Evolutionary conservation across 805 yeast genomes (phyloP).

Genomic region (Candida tammaniensis): DNA sequence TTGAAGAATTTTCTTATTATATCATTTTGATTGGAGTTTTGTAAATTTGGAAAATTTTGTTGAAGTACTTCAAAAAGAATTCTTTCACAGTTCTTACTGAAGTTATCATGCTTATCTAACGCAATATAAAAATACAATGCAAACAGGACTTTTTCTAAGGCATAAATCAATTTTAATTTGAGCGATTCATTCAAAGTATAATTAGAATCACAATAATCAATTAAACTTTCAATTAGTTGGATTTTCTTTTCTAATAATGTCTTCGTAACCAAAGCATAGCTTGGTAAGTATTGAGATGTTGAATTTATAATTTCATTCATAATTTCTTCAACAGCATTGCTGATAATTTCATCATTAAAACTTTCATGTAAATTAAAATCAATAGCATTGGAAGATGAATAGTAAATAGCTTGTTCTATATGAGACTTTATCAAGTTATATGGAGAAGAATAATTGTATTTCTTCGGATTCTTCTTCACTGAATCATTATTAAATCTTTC

Average conservation of each 20-base stretch:
- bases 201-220: slow-evolving; percentile 44
- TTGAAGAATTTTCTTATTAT: slow-evolving; percentile 26
- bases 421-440: slow-evolving; percentile 59
- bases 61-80: slow-evolving; percentile 7
- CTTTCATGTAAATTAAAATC: slow-evolving; percentile 40
- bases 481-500: slow-evolving; percentile 36
- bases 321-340: slow-evolving; percentile 45
- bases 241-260: slow-evolving; percentile 53
- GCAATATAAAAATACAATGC: slow-evolving; percentile 42
- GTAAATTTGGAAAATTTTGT: slow-evolving; percentile 3
- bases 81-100: slow-evolving; percentile 1
- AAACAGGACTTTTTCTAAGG: slow-evolving; percentile 38
- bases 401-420: slow-evolving; percentile 82
- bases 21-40: slow-evolving; percentile 11
- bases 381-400: slow-evolving; percentile 45
- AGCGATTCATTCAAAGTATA: slow-evolving; percentile 2
- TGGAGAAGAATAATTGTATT: slow-evolving; percentile 13
- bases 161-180: slow-evolving; percentile 3
- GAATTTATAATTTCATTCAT: slow-evolving; percentile 57
- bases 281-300: slow-evolving; percentile 54
- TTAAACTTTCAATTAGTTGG: slow-evolving; percentile 41
- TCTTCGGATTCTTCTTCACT: slow-evolving; percentile 13
- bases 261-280: slow-evolving; percentile 46
- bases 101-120: slow-evolving; percentile 12
- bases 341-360: slow-evolving; percentile 14